phyloP scores from a whole-genome alignment of 306 rosid genomes.

The Quillaja saponaria region DNA sequence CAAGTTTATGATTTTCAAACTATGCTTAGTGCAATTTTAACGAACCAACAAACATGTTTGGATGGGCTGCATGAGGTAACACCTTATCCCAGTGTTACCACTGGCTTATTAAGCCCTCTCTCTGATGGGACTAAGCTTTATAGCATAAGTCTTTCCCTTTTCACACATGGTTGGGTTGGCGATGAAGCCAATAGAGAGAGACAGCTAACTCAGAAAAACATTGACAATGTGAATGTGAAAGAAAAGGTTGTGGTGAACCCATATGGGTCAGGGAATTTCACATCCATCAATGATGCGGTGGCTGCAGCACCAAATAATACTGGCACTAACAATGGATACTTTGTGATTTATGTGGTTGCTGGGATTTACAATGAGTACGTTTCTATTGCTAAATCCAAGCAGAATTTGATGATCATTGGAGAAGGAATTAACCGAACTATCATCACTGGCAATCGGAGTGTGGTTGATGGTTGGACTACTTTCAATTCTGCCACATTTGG shows the following conservation, averaged over 20 bases:
- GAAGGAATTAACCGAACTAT: slow-evolving; percentile 43
- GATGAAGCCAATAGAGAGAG: not conserved
- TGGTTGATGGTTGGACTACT: slow-evolving; percentile 45
- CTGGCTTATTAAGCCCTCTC: slow-evolving; percentile 27
- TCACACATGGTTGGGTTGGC: slow-evolving; percentile 25
- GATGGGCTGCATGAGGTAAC: slow-evolving; percentile 40
- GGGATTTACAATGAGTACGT: slow-evolving; percentile 42
- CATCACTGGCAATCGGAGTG: slow-evolving; percentile 39
- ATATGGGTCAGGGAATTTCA: slow-evolving; percentile 37
- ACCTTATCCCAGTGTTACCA: slow-evolving; percentile 26
- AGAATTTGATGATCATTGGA: slow-evolving; percentile 42
- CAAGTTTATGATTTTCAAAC: slow-evolving; percentile 24
- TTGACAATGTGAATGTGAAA: slow-evolving; percentile 23
- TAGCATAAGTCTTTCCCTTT: slow-evolving; percentile 33
- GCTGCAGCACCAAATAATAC: slow-evolving; percentile 36
- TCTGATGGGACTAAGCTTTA: slow-evolving; percentile 37
- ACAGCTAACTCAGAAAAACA: not conserved
- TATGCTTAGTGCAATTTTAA: slow-evolving; percentile 35
- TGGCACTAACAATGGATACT: slow-evolving; percentile 36
- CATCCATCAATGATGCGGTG: slow-evolving; percentile 41
- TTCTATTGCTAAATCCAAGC: slow-evolving; percentile 33
- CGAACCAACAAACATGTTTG: slow-evolving; percentile 40
- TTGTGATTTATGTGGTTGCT: slow-evolving; percentile 38
- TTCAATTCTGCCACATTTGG: slow-evolving; percentile 41
- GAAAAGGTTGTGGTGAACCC: slow-evolving; percentile 40